Base-by-base conservation (phyloP, 1,284 basidiomycete genomes). In the Tranzscheliella williamsii region DNA sequence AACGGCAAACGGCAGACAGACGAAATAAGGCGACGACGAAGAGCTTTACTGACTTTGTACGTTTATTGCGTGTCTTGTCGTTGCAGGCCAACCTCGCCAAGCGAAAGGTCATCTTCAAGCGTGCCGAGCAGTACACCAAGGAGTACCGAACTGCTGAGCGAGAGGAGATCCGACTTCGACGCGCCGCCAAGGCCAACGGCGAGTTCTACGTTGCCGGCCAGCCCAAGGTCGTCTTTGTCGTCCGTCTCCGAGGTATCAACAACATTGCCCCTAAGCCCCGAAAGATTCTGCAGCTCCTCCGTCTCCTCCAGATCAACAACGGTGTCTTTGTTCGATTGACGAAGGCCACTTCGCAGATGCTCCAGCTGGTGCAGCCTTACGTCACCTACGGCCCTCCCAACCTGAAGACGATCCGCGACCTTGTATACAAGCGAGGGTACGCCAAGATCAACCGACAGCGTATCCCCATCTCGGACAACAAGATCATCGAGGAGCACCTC, bases 381-480 rank as follows among this genome's bases (percentile, higher is more conserved):
- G 84, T 99, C 76, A 90, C 95, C 44, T 71, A 70, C 70, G 87
- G 90, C 80, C 90, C 93, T 80, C 89, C 91, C 55, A 96, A 96
- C 84, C 83, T 97, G 76, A 96, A 96, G 82, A 87, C 92, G 36
- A 87, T 97, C 79, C 91, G 93, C 70, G 94, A 97, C 81, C 83
- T 99, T 64, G 87, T 98, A 82, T 98, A 98, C 88, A 98, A 98
- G 86, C 91, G 95, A 72, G 95, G 95, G 55, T 97, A 96, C 80
- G 95, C 93, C 81, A 98, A 97, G 84, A 86, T 98, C 80, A 82
- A 93, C 85, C 93, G 90, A 81, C 93, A 97, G 82, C 89, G 94
- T 79, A 89, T 98, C 76, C 93, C 94, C 67, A 87, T 99, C 72
- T 83, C 87, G 78, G 91, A 91, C 84, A 99, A 98, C 83, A 82